Conservation (phyloP, 441 rosid genomes). For the Adansonia madagascariensis region DNA sequence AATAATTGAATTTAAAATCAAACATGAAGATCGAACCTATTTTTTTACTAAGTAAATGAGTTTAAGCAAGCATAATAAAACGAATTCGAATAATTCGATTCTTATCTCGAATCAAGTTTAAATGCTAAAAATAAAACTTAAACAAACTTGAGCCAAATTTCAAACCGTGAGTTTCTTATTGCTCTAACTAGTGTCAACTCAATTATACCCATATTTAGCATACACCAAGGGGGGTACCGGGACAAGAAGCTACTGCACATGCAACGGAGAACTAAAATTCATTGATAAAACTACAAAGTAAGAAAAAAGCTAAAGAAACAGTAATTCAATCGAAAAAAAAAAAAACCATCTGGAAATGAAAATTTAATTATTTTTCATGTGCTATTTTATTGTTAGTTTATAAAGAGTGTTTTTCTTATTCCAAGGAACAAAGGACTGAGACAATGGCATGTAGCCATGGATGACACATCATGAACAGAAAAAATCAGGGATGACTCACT, state of each 20-base stretch:
- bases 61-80: no score
- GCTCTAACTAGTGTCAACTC: no score
- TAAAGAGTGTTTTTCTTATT: not conserved
- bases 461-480: not conserved
- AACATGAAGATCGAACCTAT: no score
- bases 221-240: not conserved
- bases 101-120: no score
- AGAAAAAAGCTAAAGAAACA: not conserved
- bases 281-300: not conserved
- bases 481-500: not conserved
- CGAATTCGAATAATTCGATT: no score
- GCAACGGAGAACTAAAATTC: not conserved
- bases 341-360: not conserved
- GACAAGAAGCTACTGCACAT: not conserved
- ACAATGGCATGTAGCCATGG: not conserved
- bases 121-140: no score
- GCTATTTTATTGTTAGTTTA: constrained; percentile 1
- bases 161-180: no score
- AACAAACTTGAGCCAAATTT: no score
- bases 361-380: not conserved
- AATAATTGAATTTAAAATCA: no score
- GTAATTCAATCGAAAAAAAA: not conserved
- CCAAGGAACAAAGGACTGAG: not conserved
- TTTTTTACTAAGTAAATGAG: no score
- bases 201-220: no score